Evolutionary conservation across 495 filamentous ascomycete species (phyloP), one percentile per base, ranked within the genome.

Genomic region (Podospora pseudopauciseta): DNA sequence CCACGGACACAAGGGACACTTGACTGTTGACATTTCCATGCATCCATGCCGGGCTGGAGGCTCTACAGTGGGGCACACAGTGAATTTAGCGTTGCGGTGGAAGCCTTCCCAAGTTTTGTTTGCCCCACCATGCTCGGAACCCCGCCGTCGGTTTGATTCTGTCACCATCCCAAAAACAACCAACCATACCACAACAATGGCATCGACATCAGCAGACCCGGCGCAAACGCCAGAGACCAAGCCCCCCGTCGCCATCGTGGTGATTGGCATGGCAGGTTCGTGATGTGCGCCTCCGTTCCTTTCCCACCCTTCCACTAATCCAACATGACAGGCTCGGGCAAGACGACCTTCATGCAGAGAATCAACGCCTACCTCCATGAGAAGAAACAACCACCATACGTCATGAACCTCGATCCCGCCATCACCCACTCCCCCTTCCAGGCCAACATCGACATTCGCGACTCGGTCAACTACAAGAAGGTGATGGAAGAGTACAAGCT

Each of bases 401-500:
- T 98, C 57, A 88, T 99, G 68, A 99, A 99, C 79, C 90, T 99
- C 58, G 95, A 99, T 78, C 95, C 95, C 5, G 95, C 96, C 53
- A 94, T 99, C 32, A 87, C 90, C 67, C 91, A 88, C 67, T 90
- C 97, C n/a, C 96, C 95, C n/a, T 99, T 97, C 79, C 92, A 96
- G 68, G 88, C 88, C 81, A 98, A 99, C 80, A 97, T 99, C 82
- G 95, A 99, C 79, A 99, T 99, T 73, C 92, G 96, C 67, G 96
- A 99, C 79, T 93, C 90, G 30, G 92, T 99, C 75, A 97, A 99
- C 82, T 99, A 99, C 85, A 96, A 97, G 78, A 94, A 99, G 79
- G 95, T 99, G 70, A 99, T 99, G 95, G 92, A 92, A 78, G 92
- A 97, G 76, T 98, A 98, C 84, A 97, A 97, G 74, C 87, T 99